Evolutionary conservation across 2,329 filamentous ascomycete genomes (phyloP), one percentile per base, ranked within the genome.

Genomic region (Sarocladiaceae sp.): DNA sequence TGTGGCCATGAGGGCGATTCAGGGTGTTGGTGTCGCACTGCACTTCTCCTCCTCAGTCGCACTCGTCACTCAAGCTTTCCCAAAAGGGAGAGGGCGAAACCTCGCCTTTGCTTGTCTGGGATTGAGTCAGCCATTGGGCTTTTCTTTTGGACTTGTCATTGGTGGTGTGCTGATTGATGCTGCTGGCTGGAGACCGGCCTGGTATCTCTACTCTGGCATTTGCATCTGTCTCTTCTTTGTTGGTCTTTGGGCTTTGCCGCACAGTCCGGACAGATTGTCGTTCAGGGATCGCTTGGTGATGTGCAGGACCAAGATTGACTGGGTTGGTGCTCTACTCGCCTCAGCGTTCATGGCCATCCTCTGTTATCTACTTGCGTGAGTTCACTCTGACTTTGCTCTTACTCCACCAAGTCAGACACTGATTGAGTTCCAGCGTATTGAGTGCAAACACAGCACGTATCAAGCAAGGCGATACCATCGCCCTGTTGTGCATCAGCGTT

Each of bases 61-160:
- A 8, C 62, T 73, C 13, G 55, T 73, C 7, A 61, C 66, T 0
- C 55, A 59, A n/a, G 59, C 58, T 7, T 31, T 72, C 3, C 57
- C 61, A 0, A 54, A 56, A 0, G 70, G 71, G 0, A 55, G 63
- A 11, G 56, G 57, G 1, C 64, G 73, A 1, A 75, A 75, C 49
- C 50, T 74, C 2, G 70, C 61, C 0, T 75, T 76, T 55, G 62
- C 71, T 0, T 73, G 69, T 52, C 52, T 77, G 5, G 74, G 77
- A 0, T 58, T 76, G 22, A 70, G 69, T 33, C 70, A 74, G 51
- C 71, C 74, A 0, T 58, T 79, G 0, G 77, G 77, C 0, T 80
- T 77, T 55, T 75, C 73, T 0, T 57, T 77, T 7, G 77, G 77
- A 0, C 59, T 80, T 0, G 71, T 80, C 2, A 55, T 78, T 1